Percentiles rank a stretch among this genome's conserved stretches.
Evolutionary conservation across 1,284 basidiomycete species (phyloP).

Genomic region (Tranzscheliella williamsii): DNA sequence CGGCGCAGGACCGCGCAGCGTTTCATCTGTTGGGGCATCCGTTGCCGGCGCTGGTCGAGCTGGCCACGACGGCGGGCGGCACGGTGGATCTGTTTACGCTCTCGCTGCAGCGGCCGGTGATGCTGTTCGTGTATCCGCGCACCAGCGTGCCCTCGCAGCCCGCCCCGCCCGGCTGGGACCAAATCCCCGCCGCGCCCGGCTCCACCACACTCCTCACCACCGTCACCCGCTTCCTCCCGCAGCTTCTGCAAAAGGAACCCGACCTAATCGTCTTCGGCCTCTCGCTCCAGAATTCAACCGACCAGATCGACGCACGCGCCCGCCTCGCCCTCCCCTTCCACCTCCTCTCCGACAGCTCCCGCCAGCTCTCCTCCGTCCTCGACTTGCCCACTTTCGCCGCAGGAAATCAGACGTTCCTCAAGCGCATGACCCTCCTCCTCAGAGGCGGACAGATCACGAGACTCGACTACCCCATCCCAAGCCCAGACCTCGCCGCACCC

Average conservation of each 20-base stretch:
- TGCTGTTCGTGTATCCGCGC: constrained; percentile 46
- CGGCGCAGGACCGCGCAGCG: constrained; percentile 25
- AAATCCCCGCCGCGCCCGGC: constrained; percentile 22
- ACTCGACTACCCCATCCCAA: constrained; percentile 43
- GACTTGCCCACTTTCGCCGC: constrained; percentile 39
- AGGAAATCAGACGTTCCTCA: constrained; percentile 16
- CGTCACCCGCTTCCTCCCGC: constrained; percentile 9
- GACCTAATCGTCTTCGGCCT: constrained; percentile 47
- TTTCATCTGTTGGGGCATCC: constrained; percentile 56
- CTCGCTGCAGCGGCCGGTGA: constrained; percentile 43
- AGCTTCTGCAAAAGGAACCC: constrained; percentile 24
- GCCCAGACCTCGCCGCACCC: constrained; percentile 25
- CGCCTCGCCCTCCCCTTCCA: constrained; percentile 19
- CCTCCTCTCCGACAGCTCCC: constrained; percentile 29
- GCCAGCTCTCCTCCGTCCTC: constrained; percentile 15
- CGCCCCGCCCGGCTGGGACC: constrained; percentile 15
- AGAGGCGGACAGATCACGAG: constrained; percentile 48
- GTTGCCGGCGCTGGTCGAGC: constrained; percentile 44
- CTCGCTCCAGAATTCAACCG: constrained; percentile 18
- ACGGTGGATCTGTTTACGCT: constrained; percentile 53
- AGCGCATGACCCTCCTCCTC: constrained; percentile 46
- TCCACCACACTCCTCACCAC: constrained; percentile 37
- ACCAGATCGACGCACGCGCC: constrained; percentile 24
- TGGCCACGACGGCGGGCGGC: constrained; percentile 31
- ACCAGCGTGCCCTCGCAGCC: constrained; percentile 6